A percentile compares a stretch with the other conserved stretches of the same genome.
Evolutionary conservation across 108 stramenopile species (phyloP).

Genomic region (Skeletonema menzelii): DNA sequence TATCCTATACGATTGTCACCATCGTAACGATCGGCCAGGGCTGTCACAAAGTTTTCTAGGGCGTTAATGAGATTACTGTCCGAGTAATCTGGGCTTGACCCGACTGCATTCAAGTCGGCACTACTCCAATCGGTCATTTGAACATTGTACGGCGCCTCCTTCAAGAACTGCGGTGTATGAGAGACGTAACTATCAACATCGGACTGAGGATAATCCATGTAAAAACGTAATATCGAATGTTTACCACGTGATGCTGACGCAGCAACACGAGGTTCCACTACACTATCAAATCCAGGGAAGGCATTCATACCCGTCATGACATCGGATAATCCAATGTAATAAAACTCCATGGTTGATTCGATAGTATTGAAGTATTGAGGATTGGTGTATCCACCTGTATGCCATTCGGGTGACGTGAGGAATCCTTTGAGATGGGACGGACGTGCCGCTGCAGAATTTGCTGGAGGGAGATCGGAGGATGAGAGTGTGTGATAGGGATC

Average conservation of each 20-base stretch:
- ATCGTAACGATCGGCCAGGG: background rate
- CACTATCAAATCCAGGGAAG: background rate
- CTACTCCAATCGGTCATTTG: background rate
- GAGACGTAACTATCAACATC: background rate
- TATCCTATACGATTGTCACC: background rate
- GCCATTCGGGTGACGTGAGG: background rate
- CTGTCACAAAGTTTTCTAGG: background rate
- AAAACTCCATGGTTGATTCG: background rate
- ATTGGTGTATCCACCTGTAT: background rate
- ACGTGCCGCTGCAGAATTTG: background rate
- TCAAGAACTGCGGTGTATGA: background rate
- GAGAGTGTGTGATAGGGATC: too few relatives aligned
- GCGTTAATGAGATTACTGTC: background rate
- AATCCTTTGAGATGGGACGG: background rate
- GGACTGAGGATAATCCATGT: background rate
- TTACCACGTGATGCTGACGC: background rate
- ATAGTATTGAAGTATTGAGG: background rate
- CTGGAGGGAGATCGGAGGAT: background rate
- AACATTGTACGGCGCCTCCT: background rate
- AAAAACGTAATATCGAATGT: background rate
- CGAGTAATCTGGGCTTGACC: background rate
- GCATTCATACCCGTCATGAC: background rate
- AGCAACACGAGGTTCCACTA: background rate
- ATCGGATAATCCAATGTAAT: background rate
- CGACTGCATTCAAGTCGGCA: background rate